Evolutionary conservation across 1,284 basidiomycete species (phyloP).

Genomic region (Pterula multifida): DNA sequence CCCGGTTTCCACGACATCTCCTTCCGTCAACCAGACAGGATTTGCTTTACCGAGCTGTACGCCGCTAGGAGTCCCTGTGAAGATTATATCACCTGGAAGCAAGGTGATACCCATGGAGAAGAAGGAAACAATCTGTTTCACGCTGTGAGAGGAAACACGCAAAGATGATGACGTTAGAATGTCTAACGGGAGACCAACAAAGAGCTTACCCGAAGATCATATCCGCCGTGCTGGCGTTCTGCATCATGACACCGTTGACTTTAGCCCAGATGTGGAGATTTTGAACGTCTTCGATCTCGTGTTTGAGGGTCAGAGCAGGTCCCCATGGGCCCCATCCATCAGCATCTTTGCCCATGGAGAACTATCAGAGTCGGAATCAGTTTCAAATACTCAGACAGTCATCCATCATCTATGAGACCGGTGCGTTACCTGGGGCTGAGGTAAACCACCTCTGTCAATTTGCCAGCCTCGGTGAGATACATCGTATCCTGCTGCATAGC

Average conservation of each 20-base stretch:
- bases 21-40: conserved; percentile 24
- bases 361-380: conserved; percentile 15
- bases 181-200: not conserved
- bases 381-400: not conserved
- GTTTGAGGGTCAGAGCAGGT: conserved; percentile 30
- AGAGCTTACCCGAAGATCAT: conserved; percentile 24
- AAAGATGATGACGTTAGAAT: not conserved
- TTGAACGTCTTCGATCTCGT: conserved; percentile 31
- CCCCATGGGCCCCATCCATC: conserved; percentile 32
- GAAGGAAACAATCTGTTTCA: conserved; percentile 33
- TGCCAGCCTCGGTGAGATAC: conserved; percentile 33
- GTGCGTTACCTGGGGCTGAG: conserved; percentile 16
- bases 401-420: not conserved
- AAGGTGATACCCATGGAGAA: conserved; percentile 49
- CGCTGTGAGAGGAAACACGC: conserved; percentile 6
- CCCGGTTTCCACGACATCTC: conserved; percentile 27
- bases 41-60: conserved; percentile 22
- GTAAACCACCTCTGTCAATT: conserved; percentile 27
- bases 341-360: conserved; percentile 30
- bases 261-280: conserved; percentile 32
- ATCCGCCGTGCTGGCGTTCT: conserved; percentile 34
- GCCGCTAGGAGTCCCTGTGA: conserved; percentile 36
- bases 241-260: conserved; percentile 34
- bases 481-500: conserved; percentile 27
- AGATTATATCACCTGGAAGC: conserved; percentile 42